These are phyloP conservation scores for Gossypium gossypioides DNA, from an alignment of 441 rosid species.

Conservation along the genomic window DNA sequence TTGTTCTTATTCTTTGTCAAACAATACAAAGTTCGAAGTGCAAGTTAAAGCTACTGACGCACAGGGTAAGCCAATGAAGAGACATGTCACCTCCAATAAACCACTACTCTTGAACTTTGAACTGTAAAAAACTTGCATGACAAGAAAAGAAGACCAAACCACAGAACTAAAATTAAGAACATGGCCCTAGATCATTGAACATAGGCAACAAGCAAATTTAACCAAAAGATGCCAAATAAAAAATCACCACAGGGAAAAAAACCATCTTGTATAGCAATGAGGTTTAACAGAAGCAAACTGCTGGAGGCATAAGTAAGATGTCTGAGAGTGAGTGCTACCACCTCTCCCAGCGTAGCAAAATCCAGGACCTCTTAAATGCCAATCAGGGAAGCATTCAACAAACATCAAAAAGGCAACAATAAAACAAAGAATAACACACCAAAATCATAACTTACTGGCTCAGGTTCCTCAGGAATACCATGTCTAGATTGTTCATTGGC, in stretches of 20 bases:
- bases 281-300: background rate
- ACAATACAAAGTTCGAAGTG: background rate
- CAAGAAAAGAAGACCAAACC: background rate
- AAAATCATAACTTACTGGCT: slow-evolving; percentile 52
- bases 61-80: too few relatives aligned
- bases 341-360: background rate
- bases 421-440: background rate
- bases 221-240: background rate
- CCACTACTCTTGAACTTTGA: background rate
- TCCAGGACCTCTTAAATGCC: background rate
- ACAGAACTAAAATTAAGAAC: background rate
- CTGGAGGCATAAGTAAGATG: background rate
- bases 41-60: background rate
- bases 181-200: background rate
- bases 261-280: background rate
- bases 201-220: background rate
- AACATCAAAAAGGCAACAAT: background rate
- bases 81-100: background rate
- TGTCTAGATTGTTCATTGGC: slow-evolving; percentile 89
- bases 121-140: background rate
- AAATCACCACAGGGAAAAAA: background rate
- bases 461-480: slow-evolving; percentile 50
- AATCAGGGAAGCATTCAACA: background rate
- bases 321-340: background rate
- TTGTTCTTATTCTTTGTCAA: background rate